Base-by-base conservation (phyloP, 352 stramenopile species). In the Phytophthora agathidicida region DNA sequence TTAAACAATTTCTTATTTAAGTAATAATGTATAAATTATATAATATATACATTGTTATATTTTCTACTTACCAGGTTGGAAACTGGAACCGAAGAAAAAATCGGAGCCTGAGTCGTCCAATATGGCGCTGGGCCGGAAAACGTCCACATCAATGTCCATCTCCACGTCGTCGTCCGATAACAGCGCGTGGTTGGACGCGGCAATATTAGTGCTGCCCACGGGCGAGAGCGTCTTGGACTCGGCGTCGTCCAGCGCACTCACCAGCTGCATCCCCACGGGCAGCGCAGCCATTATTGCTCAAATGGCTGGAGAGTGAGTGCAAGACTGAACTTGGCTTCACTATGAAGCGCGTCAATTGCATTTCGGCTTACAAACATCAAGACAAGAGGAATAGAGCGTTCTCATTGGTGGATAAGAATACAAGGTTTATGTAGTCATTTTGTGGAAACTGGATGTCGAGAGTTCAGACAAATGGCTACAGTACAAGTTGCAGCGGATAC, bases 71-170 rank as follows among this genome's bases (percentile, higher is more conserved):
- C 70, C 65, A 31, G 44, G 54, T 27, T 69, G 66, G 43, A 79
- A 77, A 17, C 59, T 72, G n/a, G 70, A 70, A 41, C 53, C 57
- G 38, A 59, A 73, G 38, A 51, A 77, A 11, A 74, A 57, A 31
- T 65, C 60, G n/a, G n/a, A n/a, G 17, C 37, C 27, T 7, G 43
- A 43, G 6, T 57, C 60, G 37, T 86, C 78, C 2, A 88, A 52
- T 75, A 91, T 77, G 33, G 80, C 79, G 52, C 78, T 88, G 3
- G 83, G 83, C 0, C 81, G 72, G 53, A 89, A 90, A 20, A 76
- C 71, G 54, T 88, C 69, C 20, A 80, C 54, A 42, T 89, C 75
- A 43, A 87, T 83, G 54, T 84, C 66, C 74, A 88, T 78, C 45
- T 91, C 78, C 38, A 86, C 58, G 46, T 73, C 51, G 13, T 51